A percentile compares a stretch with the other conserved stretches of the same genome.
phyloP scores from a whole-genome alignment of 139 green algal species.

The Tetradesmus lagerheimii region DNA sequence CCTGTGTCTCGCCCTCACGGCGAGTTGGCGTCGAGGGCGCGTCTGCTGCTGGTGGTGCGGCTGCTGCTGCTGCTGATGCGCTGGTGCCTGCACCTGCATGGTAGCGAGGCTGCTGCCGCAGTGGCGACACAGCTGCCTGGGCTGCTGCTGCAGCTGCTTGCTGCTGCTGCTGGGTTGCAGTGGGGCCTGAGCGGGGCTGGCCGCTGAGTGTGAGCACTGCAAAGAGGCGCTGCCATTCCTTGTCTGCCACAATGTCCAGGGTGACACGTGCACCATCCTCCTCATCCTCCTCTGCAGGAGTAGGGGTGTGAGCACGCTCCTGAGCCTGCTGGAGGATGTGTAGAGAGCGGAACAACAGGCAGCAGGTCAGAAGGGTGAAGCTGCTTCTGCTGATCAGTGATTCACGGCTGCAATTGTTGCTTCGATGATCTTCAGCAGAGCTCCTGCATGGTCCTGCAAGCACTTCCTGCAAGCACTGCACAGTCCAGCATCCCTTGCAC shows the following conservation, averaged over 20 bases:
- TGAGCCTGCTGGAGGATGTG: not conserved
- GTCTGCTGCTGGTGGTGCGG: not conserved
- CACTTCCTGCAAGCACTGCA: too few species aligned
- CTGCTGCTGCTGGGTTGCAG: not conserved
- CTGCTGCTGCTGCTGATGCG: not conserved
- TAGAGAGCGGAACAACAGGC: not conserved
- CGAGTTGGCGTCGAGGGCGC: constrained; percentile 20
- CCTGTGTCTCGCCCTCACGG: not conserved
- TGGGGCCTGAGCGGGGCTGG: not conserved
- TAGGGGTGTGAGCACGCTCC: not conserved
- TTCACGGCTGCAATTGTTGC: too few species aligned
- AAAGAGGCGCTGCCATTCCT: constrained; percentile 46
- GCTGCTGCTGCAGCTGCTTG: not conserved
- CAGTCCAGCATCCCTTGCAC: not conserved
- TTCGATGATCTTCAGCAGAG: too few species aligned
- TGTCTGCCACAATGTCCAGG: constrained; percentile 18
- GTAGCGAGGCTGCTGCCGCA: not conserved
- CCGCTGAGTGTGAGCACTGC: constrained; percentile 31
- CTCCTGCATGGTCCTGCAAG: too few species aligned
- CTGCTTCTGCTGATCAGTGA: too few species aligned
- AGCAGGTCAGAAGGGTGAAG: not conserved
- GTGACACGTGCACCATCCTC: not conserved
- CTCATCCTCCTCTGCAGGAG: not conserved
- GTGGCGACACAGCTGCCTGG: too few species aligned
- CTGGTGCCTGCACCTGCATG: constrained; percentile 3